phyloP scores from a whole-genome alignment of 148 eudicot genomes.

The Drosera capensis region DNA sequence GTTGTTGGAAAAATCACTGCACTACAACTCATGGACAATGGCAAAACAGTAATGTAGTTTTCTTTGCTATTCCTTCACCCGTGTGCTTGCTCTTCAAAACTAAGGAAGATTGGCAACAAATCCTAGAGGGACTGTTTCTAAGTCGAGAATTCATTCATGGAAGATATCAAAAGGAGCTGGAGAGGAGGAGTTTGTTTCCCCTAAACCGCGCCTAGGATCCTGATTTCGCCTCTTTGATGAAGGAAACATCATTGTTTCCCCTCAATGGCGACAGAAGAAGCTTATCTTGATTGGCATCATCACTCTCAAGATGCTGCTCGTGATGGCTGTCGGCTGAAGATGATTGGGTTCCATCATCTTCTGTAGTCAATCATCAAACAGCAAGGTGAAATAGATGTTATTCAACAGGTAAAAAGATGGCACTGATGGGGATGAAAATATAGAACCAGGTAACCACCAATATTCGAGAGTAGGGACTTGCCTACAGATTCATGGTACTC shows the following conservation, averaged over 20 bases:
- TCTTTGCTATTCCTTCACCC: no score
- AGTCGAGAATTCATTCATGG: no score
- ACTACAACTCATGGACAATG: no score
- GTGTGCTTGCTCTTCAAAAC: no score
- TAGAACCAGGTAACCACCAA: no score
- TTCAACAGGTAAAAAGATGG: not conserved
- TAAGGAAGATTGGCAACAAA: no score
- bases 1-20: no score
- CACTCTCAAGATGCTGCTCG: slow-evolving; percentile 28
- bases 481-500: slow-evolving; percentile 56
- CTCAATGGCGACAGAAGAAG: slow-evolving; percentile 21
- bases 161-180: no score
- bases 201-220: no score
- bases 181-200: no score
- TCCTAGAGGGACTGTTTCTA: no score
- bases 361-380: slow-evolving; percentile 2
- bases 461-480: slow-evolving; percentile 7
- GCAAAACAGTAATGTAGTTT: no score
- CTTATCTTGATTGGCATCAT: slow-evolving; percentile 43
- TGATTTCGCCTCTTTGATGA: slow-evolving; percentile 44
- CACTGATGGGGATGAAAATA: not conserved
- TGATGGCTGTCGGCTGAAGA: slow-evolving; percentile 23
- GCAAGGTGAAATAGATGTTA: not conserved
- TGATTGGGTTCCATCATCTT: slow-evolving; percentile 36
- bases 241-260: slow-evolving; percentile 31